Conservation (phyloP, 495 filamentous ascomycete species). For the Xylaria venustula region DNA sequence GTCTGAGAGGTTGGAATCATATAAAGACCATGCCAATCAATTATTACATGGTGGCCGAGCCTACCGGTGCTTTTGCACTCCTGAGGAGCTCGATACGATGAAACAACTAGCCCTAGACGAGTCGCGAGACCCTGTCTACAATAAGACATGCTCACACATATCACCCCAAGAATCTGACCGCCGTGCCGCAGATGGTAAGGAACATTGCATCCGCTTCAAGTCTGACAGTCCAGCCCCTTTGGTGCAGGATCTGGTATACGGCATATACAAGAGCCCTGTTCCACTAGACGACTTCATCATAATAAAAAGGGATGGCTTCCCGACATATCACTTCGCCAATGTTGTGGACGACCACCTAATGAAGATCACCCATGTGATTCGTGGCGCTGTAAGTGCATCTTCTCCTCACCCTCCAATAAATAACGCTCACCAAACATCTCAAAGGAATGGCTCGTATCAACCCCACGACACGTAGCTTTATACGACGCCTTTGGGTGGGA, state of each 20-base stretch:
- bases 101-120: constrained; percentile 57
- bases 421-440: constrained; percentile 1
- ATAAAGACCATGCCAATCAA: constrained; percentile 67
- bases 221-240: constrained; percentile 55
- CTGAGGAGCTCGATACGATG: constrained; percentile 64
- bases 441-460: constrained; percentile 91
- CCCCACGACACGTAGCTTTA: constrained; percentile 81
- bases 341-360: constrained; percentile 94
- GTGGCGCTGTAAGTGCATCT: constrained; percentile 63
- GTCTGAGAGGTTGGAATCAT: constrained; percentile 79
- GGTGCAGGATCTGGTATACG: constrained; percentile 78
- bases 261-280: constrained; percentile 48
- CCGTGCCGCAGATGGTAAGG: constrained; percentile 63
- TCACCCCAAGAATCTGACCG: constrained; percentile 64
- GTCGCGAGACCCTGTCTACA: constrained; percentile 68
- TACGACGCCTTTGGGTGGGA: constrained; percentile 89
- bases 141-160: constrained; percentile 72
- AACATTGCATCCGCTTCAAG: constrained; percentile 76
- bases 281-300: constrained; percentile 64
- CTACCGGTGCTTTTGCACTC: constrained; percentile 90
- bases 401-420: neutral
- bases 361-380: constrained; percentile 92
- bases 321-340: constrained; percentile 96
- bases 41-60: constrained; percentile 70
- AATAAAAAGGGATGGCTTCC: constrained; percentile 84